Evolutionary conservation across 805 yeast species (phyloP), one percentile per base, ranked within the genome.

Genomic region (Vanderwaltozyma polyspora): DNA sequence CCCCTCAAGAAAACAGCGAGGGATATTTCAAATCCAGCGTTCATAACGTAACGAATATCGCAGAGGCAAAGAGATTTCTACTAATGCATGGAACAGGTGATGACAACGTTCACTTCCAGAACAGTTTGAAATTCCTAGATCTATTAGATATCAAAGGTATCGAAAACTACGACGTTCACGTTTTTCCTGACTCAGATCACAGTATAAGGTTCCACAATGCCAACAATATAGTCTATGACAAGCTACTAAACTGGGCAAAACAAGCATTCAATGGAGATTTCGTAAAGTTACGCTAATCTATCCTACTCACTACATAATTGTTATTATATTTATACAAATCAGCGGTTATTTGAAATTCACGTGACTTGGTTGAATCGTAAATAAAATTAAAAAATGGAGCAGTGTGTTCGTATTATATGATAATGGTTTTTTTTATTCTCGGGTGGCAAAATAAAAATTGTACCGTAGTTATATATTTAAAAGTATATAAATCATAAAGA

Each of bases 1-100:
- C 76, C 2, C 96, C 96, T 1, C 66, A 68, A 46, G 64, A 69
- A 31, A 84, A 87, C 53, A 51, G 63, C 2, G 60, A 61, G 1
- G 91, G 89, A 0, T 89, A 89, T 55, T 51, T 52, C 4, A 46
- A 55, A 7, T 65, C 82, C 1, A 65, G 76, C 1, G 76, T 89
- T 22, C 61, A 63, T 33, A 63, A 80, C 33, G 71, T 70, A 17
- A 67, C 70, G 1, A 67, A 67, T 9, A 68, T 91, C 43, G 74
- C 67, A 12, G 51, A 64, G 30, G 70, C 67, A 8, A 67, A 67
- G 31, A 67, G 97, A 49, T 85, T 91, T 50, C 59, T 91, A 40
- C 54, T 91, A 25, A 84, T 89, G 84, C 98, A 89, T 52, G 98
- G 98, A 1, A 78, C 95, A 0, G 95, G 95, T 4, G 98, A 91